phyloP scores from a whole-genome alignment of 345 rosid genomes.

The Citrus glauca region DNA sequence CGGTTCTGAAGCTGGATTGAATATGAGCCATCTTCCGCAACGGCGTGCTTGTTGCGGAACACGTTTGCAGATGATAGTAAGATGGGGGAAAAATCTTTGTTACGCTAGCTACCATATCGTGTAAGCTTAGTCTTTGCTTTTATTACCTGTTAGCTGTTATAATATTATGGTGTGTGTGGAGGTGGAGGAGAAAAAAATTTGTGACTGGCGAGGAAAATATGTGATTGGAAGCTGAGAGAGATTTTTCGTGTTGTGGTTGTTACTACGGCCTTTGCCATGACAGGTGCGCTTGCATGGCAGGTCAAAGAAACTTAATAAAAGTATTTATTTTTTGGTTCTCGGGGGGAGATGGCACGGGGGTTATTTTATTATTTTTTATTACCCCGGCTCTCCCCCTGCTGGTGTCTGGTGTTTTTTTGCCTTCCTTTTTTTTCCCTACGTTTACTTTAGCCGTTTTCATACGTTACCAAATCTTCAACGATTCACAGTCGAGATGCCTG shows the following conservation, averaged over 20 bases:
- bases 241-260: conserved; percentile 30
- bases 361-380: background rate
- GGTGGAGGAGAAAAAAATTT: background rate
- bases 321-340: background rate
- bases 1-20: background rate
- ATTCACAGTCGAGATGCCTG: background rate
- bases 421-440: too few species aligned
- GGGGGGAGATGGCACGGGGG: conserved; percentile 47
- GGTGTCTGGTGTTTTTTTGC: background rate
- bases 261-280: conserved; percentile 78
- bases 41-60: background rate
- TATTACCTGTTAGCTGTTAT: background rate
- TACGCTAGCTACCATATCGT: background rate
- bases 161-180: background rate
- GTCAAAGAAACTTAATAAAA: conserved; percentile 39
- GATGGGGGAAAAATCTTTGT: background rate
- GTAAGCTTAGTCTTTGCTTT: background rate
- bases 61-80: background rate
- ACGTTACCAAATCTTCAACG: background rate
- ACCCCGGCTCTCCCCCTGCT: conserved; percentile 40
- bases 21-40: background rate
- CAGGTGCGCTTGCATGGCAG: conserved; percentile 98
- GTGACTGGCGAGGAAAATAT: background rate
- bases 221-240: background rate
- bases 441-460: too few species aligned